A percentile compares a stretch with the other conserved stretches of the same genome.
Conservation (phyloP, 257 asterid genomes). For the Solanum phureja region DNA sequence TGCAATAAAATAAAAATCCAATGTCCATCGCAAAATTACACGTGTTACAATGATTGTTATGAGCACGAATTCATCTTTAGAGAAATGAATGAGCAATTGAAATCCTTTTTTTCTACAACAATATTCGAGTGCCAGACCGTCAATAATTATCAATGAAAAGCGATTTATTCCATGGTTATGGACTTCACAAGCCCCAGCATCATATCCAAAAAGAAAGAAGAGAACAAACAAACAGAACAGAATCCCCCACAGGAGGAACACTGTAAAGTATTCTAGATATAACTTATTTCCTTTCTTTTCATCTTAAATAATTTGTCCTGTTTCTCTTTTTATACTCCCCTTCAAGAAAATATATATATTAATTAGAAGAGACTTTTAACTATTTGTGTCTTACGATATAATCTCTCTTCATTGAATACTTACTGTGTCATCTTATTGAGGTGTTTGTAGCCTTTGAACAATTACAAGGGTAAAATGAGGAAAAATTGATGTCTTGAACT, state of each 20-base stretch:
- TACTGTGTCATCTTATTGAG: not conserved
- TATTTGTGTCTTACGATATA: not conserved
- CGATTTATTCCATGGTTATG: not conserved
- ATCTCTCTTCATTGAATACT: not conserved
- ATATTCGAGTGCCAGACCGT: not conserved
- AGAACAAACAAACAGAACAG: not conserved
- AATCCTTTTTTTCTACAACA: not conserved
- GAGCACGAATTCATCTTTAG: not conserved
- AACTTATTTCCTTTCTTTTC: not conserved
- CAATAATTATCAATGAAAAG: not conserved
- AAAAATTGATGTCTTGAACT: not conserved
- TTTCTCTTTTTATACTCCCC: not conserved
- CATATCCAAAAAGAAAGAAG: not conserved
- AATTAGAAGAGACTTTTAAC: not conserved
- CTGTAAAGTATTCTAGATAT: not conserved
- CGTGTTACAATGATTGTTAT: not conserved
- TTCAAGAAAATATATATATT: not conserved
- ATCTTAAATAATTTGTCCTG: not conserved
- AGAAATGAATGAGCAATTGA: not conserved
- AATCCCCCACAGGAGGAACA: not conserved
- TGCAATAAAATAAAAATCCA: not conserved
- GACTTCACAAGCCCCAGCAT: not conserved
- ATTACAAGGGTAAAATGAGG: not conserved
- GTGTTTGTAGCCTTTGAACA: not conserved
- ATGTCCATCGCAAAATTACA: not conserved